phyloP scores from a whole-genome alignment of 495 filamentous ascomycete species.

The Hypoxylon perforatum region DNA sequence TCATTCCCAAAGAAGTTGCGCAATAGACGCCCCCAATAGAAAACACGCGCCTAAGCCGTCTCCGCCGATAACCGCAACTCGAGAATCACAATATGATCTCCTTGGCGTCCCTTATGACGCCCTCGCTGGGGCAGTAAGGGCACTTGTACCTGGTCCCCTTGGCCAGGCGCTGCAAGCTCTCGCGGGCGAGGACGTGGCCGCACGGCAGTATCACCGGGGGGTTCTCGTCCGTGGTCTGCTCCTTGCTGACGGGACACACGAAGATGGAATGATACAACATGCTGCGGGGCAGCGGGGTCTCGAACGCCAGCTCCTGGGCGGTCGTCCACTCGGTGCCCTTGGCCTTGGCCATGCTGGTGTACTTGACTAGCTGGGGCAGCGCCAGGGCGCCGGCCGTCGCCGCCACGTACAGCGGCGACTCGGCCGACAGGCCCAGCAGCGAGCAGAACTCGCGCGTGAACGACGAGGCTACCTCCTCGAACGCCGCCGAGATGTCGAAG shows the following conservation, averaged over 20 bases:
- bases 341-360: constrained; percentile 81
- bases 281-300: constrained; percentile 84
- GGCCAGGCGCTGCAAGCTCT: constrained; percentile 78
- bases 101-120: constrained; percentile 76
- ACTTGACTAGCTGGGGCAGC: constrained; percentile 83
- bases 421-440: constrained; percentile 85
- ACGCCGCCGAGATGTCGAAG: constrained; percentile 79
- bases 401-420: constrained; percentile 90
- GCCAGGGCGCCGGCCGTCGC: constrained; percentile 92
- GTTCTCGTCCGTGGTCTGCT: constrained; percentile 91
- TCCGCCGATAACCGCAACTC: not conserved
- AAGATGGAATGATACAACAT: constrained; percentile 98
- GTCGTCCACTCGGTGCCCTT: constrained; percentile 96
- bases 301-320: constrained; percentile 88
- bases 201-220: constrained; percentile 98
- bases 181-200: constrained; percentile 90
- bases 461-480: constrained; percentile 80
- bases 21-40: no score
- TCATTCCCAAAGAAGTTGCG: no score
- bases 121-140: constrained; percentile 94
- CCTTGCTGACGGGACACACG: constrained; percentile 96
- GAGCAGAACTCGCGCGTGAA: constrained; percentile 97
- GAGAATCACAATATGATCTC: constrained; percentile 67
- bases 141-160: constrained; percentile 91
- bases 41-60: no score